Evolutionary conservation across 371 early-diverging fungal genomes (phyloP).

Genomic region (Ordospora colligata): DNA sequence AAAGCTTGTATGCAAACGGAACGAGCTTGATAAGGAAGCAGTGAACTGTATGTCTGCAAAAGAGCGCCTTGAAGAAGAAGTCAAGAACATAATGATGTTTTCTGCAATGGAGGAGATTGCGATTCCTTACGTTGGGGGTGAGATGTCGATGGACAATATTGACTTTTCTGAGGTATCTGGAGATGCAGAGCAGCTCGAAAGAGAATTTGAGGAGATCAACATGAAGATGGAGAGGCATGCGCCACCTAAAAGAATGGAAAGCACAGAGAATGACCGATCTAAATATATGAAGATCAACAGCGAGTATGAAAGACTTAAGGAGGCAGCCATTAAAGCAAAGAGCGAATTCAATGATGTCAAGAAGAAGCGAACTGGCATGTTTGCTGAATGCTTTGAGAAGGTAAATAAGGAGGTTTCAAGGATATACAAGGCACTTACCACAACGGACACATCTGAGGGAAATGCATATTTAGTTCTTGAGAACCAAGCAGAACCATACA

Average conservation of each 20-base stretch:
- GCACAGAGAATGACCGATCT: not conserved
- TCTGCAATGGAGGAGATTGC: conserved; percentile 22
- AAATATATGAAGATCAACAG: conserved; percentile 13
- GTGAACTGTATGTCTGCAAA: not conserved
- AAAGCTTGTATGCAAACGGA: not conserved
- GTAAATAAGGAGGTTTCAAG: conserved; percentile 75
- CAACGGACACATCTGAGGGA: conserved; percentile 65
- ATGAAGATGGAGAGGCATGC: not conserved
- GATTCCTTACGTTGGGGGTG: not conserved
- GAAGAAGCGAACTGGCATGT: conserved; percentile 69
- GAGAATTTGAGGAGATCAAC: conserved; percentile 6
- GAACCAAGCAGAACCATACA: conserved; percentile 82
- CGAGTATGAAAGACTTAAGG: conserved; percentile 43
- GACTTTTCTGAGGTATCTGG: conserved; percentile 2
- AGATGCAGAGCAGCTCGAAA: not conserved
- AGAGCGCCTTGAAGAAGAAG: conserved; percentile 37
- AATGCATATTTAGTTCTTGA: conserved; percentile 76
- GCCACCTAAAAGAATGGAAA: not conserved
- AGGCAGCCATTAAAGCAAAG: conserved; percentile 49
- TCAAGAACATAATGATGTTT: conserved; percentile 31
- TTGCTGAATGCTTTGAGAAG: conserved; percentile 76
- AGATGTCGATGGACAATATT: conserved; percentile 44
- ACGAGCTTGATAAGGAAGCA: conserved; percentile 16
- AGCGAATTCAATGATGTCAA: conserved; percentile 70
- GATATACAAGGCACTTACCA: conserved; percentile 84